Conservation (phyloP, 2,329 filamentous ascomycete species). For the Lecanicillium sp. region DNA sequence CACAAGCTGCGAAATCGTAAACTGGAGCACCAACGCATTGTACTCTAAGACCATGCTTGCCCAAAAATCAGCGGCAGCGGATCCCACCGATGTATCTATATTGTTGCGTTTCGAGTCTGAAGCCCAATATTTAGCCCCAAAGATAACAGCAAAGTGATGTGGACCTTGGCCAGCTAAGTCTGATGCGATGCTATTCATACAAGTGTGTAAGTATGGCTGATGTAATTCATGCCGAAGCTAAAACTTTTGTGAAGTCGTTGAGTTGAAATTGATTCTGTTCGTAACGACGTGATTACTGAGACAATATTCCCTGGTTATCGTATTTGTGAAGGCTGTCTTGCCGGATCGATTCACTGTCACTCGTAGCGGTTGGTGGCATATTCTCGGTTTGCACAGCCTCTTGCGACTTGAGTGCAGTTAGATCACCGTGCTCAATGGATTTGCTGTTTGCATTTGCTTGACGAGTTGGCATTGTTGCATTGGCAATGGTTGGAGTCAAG, state of each 20-base stretch:
- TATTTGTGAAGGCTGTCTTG: constrained; percentile 14
- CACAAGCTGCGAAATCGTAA: constrained; percentile 2
- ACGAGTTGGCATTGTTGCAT: constrained; percentile 30
- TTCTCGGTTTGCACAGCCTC: constrained; percentile 32
- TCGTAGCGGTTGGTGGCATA: constrained; percentile 29
- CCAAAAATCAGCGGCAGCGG: constrained; percentile 4
- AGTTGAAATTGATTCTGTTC: constrained; percentile 11
- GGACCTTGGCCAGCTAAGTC: constrained; percentile 12
- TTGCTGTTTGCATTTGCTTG: constrained; percentile 23
- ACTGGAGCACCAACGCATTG: background rate
- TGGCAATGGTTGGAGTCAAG: constrained; percentile 38
- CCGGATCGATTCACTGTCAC: background rate
- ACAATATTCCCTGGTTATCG: constrained; percentile 13
- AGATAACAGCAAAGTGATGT: constrained; percentile 7
- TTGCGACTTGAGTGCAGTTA: constrained; percentile 13
- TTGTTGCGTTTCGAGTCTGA: background rate
- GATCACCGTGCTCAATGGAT: constrained; percentile 19
- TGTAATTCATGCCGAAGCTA: constrained; percentile 15
- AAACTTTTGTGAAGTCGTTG: constrained; percentile 14
- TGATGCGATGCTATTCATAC: constrained; percentile 17
- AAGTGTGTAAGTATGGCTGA: constrained; percentile 15
- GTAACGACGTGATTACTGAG: constrained; percentile 9
- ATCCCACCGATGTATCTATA: constrained; percentile 6
- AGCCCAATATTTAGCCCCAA: constrained; percentile 5
- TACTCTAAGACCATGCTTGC: background rate